Conservation (phyloP, 305 asterid species). For the Fraxinus dipetala region DNA sequence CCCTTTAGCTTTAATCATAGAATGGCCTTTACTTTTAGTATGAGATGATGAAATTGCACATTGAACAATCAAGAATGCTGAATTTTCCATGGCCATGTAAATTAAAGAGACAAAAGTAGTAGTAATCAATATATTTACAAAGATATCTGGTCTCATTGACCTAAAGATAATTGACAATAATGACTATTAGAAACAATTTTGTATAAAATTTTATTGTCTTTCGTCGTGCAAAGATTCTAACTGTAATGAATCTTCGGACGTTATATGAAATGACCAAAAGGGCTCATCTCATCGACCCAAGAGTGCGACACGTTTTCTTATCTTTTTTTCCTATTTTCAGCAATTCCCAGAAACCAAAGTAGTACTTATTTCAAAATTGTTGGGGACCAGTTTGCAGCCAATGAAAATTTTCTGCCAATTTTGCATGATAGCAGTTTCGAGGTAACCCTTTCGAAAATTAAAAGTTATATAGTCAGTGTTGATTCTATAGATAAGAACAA, state of each 20-base stretch:
- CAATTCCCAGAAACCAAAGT: not conserved
- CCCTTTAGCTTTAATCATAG: conserved; percentile 46
- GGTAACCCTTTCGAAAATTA: not conserved
- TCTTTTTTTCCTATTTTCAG: not conserved
- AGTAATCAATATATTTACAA: conserved; percentile 27
- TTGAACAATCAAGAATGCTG: conserved; percentile 33
- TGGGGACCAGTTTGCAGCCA: not conserved
- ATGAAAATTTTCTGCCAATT: not conserved
- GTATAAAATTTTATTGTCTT: not conserved
- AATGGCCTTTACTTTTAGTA: conserved; percentile 27
- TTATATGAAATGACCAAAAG: not conserved
- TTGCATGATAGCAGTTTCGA: not conserved
- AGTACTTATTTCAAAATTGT: not conserved
- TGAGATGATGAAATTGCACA: conserved; percentile 44
- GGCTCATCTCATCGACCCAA: not conserved
- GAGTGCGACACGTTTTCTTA: not conserved
- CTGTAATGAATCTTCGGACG: not conserved
- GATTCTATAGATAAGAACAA: not conserved
- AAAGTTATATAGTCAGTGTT: not conserved
- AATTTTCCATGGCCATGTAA: conserved; percentile 9
- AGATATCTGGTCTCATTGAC: conserved; percentile 33
- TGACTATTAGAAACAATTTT: not conserved
- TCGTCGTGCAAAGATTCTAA: not conserved
- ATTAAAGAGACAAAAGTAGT: conserved; percentile 5
- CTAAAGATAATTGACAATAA: conserved; percentile 14